Conservation (phyloP, 352 stramenopile species). For the Thalassiosira livingstoniorum region DNA sequence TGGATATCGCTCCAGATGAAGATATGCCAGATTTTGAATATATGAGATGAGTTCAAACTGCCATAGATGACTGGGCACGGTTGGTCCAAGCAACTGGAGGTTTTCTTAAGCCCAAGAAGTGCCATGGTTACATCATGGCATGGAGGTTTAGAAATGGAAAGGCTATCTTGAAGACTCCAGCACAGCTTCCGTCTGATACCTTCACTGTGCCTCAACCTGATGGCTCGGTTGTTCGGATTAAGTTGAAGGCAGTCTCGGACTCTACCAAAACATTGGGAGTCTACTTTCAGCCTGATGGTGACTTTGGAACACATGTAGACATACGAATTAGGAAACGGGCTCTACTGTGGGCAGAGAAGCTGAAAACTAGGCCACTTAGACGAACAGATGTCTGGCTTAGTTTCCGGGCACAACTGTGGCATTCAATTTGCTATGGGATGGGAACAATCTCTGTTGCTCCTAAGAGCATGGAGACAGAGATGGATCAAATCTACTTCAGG, state of each 20-base stretch:
- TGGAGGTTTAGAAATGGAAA: background rate
- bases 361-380: too few species aligned
- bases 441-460: background rate
- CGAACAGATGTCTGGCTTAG: too few species aligned
- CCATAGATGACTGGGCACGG: background rate
- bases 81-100: constrained; percentile 6
- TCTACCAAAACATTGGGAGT: constrained; percentile 11
- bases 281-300: background rate
- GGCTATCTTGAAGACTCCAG: too few species aligned
- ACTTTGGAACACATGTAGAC: constrained; percentile 1
- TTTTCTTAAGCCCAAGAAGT: constrained; percentile 21
- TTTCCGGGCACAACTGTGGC: too few species aligned
- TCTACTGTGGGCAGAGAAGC: background rate
- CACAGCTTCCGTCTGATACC: background rate
- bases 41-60: constrained; percentile 3
- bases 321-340: constrained; percentile 3
- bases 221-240: background rate
- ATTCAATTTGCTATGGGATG: too few species aligned
- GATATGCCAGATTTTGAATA: background rate
- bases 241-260: background rate
- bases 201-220: background rate
- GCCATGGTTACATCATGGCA: constrained; percentile 16
- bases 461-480: background rate
- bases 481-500: constrained; percentile 19
- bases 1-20: background rate